phyloP scores from a whole-genome alignment of 345 rosid species.

The Hypericum androsaemum region DNA sequence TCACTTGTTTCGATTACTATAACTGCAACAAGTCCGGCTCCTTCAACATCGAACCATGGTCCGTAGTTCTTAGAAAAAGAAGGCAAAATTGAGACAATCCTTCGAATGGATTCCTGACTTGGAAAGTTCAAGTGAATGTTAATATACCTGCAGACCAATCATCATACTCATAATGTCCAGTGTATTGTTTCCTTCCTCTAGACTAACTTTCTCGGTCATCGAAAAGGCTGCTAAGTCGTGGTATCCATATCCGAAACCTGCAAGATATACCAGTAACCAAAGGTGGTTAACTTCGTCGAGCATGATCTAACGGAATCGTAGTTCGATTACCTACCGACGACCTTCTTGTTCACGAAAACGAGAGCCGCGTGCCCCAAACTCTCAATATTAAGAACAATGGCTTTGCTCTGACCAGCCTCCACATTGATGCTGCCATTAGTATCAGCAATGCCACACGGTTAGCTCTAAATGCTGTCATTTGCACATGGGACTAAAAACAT shows the following conservation, averaged over 20 bases:
- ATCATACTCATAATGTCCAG: slow-evolving; percentile 53
- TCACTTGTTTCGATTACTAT: slow-evolving; percentile 18
- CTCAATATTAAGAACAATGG: slow-evolving; percentile 19
- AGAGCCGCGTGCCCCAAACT: slow-evolving; percentile 63
- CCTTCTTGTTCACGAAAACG: slow-evolving; percentile 40
- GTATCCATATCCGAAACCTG: slow-evolving; percentile 49
- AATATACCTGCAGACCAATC: slow-evolving; percentile 46
- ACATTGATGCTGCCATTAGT: slow-evolving; percentile 26
- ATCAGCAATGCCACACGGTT: no score
- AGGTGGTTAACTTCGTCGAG: no score
- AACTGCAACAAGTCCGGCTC: slow-evolving; percentile 41
- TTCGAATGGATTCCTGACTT: neutral
- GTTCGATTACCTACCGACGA: slow-evolving; percentile 23
- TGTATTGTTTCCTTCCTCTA: slow-evolving; percentile 39
- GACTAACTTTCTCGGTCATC: slow-evolving; percentile 27
- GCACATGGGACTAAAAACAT: no score
- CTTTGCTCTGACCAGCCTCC: slow-evolving; percentile 16
- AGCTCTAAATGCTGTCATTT: no score
- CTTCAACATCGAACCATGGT: slow-evolving; percentile 52
- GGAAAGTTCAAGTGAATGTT: neutral
- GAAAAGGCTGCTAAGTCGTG: slow-evolving; percentile 42
- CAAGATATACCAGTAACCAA: slow-evolving; percentile 4
- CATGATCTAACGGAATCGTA: no score
- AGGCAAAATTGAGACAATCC: neutral
- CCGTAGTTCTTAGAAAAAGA: slow-evolving; percentile 39